These are phyloP conservation scores for Tanacetum coccineum DNA, from an alignment of 129 eudicot genomes.

Conservation along the genomic window DNA sequence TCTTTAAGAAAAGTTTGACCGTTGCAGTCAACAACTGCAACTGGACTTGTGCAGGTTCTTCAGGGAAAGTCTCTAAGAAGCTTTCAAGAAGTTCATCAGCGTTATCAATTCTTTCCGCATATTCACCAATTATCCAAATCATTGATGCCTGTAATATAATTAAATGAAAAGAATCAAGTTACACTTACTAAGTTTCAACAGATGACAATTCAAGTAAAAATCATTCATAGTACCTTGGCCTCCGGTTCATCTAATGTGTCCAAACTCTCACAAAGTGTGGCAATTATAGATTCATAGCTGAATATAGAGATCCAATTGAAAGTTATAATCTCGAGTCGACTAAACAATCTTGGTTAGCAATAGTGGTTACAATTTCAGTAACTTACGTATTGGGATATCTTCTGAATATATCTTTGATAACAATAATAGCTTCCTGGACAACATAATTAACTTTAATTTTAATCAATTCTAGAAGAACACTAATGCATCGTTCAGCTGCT, in stretches of 20 bases:
- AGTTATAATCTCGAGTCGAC: conserved; percentile 8
- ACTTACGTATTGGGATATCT: conserved; percentile 94
- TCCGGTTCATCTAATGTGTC: conserved; percentile 95
- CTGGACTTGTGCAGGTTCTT: conserved; percentile 96
- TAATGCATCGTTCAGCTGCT: conserved; percentile 94
- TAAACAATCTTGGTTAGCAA: no score
- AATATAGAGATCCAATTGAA: conserved; percentile 7
- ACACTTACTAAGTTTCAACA: conserved; percentile 1
- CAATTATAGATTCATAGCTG: conserved; percentile 93
- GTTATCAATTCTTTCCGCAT: conserved; percentile 96
- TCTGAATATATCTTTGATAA: conserved; percentile 87
- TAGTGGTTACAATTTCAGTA: conserved; percentile 7
- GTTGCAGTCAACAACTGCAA: conserved; percentile 92
- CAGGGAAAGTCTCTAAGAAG: conserved; percentile 86
- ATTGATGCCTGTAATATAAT: conserved; percentile 64
- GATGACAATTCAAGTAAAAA: conserved; percentile 6
- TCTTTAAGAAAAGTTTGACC: conserved; percentile 84
- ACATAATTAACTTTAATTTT: conserved; percentile 94
- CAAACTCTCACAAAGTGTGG: conserved; percentile 92
- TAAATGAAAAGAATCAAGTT: not conserved
- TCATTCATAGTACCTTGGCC: conserved; percentile 59
- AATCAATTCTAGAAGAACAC: conserved; percentile 87
- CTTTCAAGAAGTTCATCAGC: conserved; percentile 94
- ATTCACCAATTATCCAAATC: conserved; percentile 98
- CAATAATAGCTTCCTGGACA: conserved; percentile 94